Conservation (phyloP, 148 eudicot species). For the Camellia granthamiana region DNA sequence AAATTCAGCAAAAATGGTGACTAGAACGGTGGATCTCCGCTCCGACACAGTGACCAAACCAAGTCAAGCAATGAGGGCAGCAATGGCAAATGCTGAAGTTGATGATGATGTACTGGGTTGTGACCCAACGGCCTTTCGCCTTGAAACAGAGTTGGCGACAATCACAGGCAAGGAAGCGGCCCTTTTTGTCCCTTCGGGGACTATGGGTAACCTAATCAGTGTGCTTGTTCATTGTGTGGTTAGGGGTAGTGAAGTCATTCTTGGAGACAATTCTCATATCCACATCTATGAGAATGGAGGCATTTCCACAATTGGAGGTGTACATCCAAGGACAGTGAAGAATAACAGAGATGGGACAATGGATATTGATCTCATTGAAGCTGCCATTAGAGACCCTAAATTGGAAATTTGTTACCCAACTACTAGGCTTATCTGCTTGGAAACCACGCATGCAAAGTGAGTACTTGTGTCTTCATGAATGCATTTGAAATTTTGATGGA, state of each 20-base stretch:
- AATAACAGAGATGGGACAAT: constrained; percentile 85
- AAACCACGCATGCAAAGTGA: constrained; percentile 93
- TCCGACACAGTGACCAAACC: constrained; percentile 98
- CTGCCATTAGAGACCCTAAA: constrained; percentile 68
- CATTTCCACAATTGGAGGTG: constrained; percentile 89
- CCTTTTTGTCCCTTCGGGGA: constrained; percentile 93
- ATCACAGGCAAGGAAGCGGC: constrained; percentile 87
- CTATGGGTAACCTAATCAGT: constrained; percentile 93
- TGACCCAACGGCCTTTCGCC: constrained; percentile 81
- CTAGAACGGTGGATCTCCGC: constrained; percentile 69
- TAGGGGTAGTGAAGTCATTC: constrained; percentile 92
- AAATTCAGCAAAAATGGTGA: constrained; percentile 40
- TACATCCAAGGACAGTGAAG: constrained; percentile 86
- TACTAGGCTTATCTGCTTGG: constrained; percentile 88
- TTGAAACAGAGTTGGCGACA: constrained; percentile 76
- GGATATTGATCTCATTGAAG: constrained; percentile 73
- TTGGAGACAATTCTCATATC: constrained; percentile 83
- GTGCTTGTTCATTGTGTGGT: constrained; percentile 84
- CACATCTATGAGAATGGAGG: constrained; percentile 95
- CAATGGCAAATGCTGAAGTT: constrained; percentile 94
- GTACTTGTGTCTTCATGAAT: constrained; percentile 16
- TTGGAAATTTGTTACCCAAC: constrained; percentile 61
- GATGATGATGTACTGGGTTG: constrained; percentile 79
- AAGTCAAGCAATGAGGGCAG: constrained; percentile 75
- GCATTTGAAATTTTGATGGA: neutral